A percentile compares a stretch with the other conserved stretches of the same genome.
phyloP scores from a whole-genome alignment of 352 stramenopile species.

The Halophytophthora polymorphica region DNA sequence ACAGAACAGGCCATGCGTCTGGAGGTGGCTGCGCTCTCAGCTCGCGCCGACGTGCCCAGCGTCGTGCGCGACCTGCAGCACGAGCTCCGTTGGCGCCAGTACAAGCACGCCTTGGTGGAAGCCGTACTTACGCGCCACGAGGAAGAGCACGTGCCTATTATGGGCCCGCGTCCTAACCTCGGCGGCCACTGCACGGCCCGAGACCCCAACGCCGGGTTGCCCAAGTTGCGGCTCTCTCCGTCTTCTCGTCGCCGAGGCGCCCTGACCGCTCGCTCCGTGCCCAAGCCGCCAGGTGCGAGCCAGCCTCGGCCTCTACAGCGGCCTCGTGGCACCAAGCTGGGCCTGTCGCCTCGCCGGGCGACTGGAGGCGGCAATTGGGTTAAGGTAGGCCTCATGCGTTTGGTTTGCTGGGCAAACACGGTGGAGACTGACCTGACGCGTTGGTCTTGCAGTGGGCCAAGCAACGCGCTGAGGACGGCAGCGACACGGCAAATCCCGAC shows the following conservation, averaged over 20 bases:
- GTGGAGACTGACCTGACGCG: not conserved
- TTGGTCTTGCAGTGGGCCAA: constrained; percentile 41
- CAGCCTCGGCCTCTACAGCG: constrained; percentile 22
- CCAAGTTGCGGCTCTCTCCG: constrained; percentile 13
- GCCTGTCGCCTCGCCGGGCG: constrained; percentile 12
- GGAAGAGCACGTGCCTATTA: constrained; percentile 31
- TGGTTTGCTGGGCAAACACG: constrained; percentile 3
- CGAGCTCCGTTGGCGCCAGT: constrained; percentile 48
- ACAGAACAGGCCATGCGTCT: constrained; percentile 43
- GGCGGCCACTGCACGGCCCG: constrained; percentile 15
- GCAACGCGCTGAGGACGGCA: constrained; percentile 27
- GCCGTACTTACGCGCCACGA: constrained; percentile 35
- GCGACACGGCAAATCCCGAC: constrained; percentile 21
- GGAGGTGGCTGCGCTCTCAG: constrained; percentile 37
- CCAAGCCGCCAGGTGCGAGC: constrained; percentile 14
- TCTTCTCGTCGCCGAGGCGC: constrained; percentile 3
- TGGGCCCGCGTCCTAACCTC: constrained; percentile 35
- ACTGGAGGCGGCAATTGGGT: constrained; percentile 29
- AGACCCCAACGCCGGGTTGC: constrained; percentile 19
- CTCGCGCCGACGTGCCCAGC: constrained; percentile 35
- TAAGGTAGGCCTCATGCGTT: constrained; percentile 19
- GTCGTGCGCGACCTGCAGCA: constrained; percentile 44
- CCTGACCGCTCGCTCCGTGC: constrained; percentile 17
- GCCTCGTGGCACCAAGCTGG: constrained; percentile 16
- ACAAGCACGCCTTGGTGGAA: constrained; percentile 43